phyloP scores from a whole-genome alignment of 192 early-diverging fungal species.

The Coemansia sp. region DNA sequence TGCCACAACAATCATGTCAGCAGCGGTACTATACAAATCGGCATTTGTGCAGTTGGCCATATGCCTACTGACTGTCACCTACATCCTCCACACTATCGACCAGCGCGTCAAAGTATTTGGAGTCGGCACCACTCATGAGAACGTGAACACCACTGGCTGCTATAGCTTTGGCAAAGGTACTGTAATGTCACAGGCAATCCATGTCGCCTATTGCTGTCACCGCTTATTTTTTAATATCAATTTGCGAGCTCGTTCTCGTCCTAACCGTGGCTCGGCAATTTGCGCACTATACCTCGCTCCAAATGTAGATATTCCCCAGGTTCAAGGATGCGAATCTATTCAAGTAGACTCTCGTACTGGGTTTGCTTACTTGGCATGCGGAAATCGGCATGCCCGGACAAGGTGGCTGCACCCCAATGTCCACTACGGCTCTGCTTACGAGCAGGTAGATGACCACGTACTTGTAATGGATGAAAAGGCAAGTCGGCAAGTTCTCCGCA shows the following conservation, averaged over 20 bases:
- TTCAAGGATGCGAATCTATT: slow-evolving; percentile 65
- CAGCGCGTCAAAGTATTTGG: slow-evolving; percentile 41
- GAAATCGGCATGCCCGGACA: slow-evolving; percentile 51
- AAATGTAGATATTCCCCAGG: slow-evolving; percentile 28
- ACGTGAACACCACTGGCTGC: slow-evolving; percentile 36
- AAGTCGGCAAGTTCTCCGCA: slow-evolving; percentile 36
- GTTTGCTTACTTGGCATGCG: slow-evolving; percentile 62
- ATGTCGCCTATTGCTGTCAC: not conserved
- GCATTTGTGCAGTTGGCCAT: slow-evolving; percentile 35
- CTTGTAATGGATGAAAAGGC: slow-evolving; percentile 60
- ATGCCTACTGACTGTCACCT: slow-evolving; percentile 18
- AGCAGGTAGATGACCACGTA: slow-evolving; percentile 42
- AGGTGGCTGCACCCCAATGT: slow-evolving; percentile 51
- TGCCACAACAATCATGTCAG: not conserved
- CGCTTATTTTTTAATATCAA: not conserved
- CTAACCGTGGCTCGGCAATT: not conserved
- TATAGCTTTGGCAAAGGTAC: slow-evolving; percentile 52
- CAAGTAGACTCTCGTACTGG: slow-evolving; percentile 59
- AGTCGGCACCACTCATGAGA: slow-evolving; percentile 31
- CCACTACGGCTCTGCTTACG: slow-evolving; percentile 15
- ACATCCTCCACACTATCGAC: slow-evolving; percentile 20
- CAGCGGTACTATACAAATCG: slow-evolving; percentile 15
- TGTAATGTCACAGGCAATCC: not conserved
- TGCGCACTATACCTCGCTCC: not conserved
- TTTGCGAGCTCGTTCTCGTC: too few species aligned